A percentile compares a stretch with the other conserved stretches of the same genome.
phyloP scores from a whole-genome alignment of 352 stramenopile species.

The Globisporangium nagaii region DNA sequence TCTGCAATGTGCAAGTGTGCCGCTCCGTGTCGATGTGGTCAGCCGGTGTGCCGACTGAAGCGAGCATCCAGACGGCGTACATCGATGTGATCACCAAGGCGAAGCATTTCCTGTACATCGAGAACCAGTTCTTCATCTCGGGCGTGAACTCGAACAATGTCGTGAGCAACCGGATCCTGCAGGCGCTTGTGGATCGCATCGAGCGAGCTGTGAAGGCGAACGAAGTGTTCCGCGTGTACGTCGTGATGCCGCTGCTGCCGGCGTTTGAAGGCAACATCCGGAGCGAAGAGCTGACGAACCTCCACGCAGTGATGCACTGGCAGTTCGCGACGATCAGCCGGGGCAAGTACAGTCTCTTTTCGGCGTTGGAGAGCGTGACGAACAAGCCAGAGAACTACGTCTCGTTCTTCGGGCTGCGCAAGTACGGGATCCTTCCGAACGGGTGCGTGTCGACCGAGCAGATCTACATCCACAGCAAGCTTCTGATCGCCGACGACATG shows the following conservation, averaged over 20 bases:
- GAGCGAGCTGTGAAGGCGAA: constrained; percentile 63
- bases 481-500: constrained; percentile 89
- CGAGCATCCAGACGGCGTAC: constrained; percentile 81
- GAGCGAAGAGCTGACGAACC: constrained; percentile 76
- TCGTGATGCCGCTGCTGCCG: constrained; percentile 81
- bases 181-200: constrained; percentile 82
- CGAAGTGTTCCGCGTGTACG: constrained; percentile 77
- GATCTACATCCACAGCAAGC: constrained; percentile 92
- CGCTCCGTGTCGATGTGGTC: constrained; percentile 87
- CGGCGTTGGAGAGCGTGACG: constrained; percentile 55
- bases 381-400: constrained; percentile 71
- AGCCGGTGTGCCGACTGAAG: constrained; percentile 71
- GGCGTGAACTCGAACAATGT: constrained; percentile 73
- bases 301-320: constrained; percentile 88
- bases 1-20: constrained; percentile 79
- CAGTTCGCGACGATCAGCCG: constrained; percentile 85
- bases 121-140: constrained; percentile 92
- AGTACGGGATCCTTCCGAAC: constrained; percentile 78
- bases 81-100: constrained; percentile 76
- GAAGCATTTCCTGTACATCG: constrained; percentile 89
- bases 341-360: constrained; percentile 74
- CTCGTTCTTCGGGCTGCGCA: constrained; percentile 78
- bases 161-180: constrained; percentile 75
- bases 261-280: constrained; percentile 83
- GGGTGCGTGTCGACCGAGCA: constrained; percentile 78